These are phyloP conservation scores for Davidsoniella neocaledoniae DNA, from an alignment of 2,329 filamentous ascomycete genomes.

Conservation along the genomic window DNA sequence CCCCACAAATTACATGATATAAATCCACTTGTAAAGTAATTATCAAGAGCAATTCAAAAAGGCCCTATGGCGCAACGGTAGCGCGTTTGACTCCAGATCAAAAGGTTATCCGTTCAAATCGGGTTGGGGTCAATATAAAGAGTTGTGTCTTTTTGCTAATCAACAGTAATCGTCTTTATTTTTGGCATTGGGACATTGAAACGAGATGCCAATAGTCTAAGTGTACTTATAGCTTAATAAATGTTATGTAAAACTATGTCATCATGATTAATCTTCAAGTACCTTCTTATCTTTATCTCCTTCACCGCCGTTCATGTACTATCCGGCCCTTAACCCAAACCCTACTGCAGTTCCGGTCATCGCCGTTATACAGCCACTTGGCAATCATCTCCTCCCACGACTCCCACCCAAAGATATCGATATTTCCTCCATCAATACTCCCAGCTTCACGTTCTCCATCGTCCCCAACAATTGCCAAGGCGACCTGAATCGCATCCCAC, in stretches of 20 bases:
- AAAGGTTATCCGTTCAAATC: background rate
- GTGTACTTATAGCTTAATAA: background rate
- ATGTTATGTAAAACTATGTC: background rate
- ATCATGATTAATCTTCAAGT: background rate
- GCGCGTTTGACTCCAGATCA: constrained; percentile 13
- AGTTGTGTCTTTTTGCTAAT: background rate
- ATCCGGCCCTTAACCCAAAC: constrained; percentile 81
- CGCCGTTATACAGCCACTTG: constrained; percentile 90
- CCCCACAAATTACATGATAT: too few relatives aligned
- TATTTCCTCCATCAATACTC: constrained; percentile 36
- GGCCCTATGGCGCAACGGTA: constrained; percentile 13
- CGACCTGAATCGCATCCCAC: constrained; percentile 79
- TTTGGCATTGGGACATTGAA: too few relatives aligned
- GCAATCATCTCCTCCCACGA: constrained; percentile 69
- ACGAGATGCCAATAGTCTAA: too few relatives aligned
- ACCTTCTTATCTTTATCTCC: background rate
- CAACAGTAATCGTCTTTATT: too few relatives aligned
- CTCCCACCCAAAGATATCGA: constrained; percentile 87
- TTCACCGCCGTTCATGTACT: constrained; percentile 46
- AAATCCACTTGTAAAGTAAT: too few relatives aligned
- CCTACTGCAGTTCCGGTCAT: constrained; percentile 73
- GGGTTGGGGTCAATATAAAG: constrained; percentile 8
- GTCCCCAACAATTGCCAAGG: constrained; percentile 35
- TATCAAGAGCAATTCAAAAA: too few relatives aligned
- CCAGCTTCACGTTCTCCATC: constrained; percentile 20